Evolutionary conservation across 352 stramenopile genomes (phyloP).

Genomic region (Phytophthora sojae): DNA sequence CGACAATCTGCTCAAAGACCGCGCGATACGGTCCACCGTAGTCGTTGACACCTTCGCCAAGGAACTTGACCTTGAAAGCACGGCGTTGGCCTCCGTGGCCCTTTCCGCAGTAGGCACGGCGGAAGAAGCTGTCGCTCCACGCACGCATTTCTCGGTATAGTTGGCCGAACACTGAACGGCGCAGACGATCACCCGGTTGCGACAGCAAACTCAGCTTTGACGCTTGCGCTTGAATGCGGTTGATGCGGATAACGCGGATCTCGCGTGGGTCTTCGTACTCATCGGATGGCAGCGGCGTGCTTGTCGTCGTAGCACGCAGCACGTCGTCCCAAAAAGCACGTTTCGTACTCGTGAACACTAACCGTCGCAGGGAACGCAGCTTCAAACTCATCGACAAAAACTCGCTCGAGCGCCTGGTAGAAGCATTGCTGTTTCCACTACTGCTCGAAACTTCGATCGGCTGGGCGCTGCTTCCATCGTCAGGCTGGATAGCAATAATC

Average conservation of each 20-base stretch:
- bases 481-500: slow-evolving; percentile 79
- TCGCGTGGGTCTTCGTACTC: slow-evolving; percentile 99
- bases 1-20: slow-evolving; percentile 97
- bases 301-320: slow-evolving; percentile 95
- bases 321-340: slow-evolving; percentile 94
- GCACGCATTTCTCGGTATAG: slow-evolving; percentile 96
- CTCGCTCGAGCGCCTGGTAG: slow-evolving; percentile 40
- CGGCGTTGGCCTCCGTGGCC: slow-evolving; percentile 97
- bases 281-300: slow-evolving; percentile 96
- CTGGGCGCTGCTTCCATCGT: slow-evolving; percentile 48
- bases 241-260: slow-evolving; percentile 98
- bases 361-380: slow-evolving; percentile 70
- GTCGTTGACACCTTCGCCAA: slow-evolving; percentile 99
- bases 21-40: slow-evolving; percentile 98
- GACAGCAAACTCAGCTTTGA: slow-evolving; percentile 89
- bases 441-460: slow-evolving; percentile 58
- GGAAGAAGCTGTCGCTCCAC: slow-evolving; percentile 95
- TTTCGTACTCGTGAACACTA: slow-evolving; percentile 94
- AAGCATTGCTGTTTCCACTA: slow-evolving; percentile 3
- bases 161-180: slow-evolving; percentile 97
- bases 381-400: slow-evolving; percentile 83
- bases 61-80: slow-evolving; percentile 99
- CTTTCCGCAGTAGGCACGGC: slow-evolving; percentile 97
- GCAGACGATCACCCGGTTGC: slow-evolving; percentile 88
- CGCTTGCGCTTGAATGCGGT: slow-evolving; percentile 94